Evolutionary conservation across 2,329 filamentous ascomycete species (phyloP), one percentile per base, ranked within the genome.

Genomic region (Trichoderma sp.): DNA sequence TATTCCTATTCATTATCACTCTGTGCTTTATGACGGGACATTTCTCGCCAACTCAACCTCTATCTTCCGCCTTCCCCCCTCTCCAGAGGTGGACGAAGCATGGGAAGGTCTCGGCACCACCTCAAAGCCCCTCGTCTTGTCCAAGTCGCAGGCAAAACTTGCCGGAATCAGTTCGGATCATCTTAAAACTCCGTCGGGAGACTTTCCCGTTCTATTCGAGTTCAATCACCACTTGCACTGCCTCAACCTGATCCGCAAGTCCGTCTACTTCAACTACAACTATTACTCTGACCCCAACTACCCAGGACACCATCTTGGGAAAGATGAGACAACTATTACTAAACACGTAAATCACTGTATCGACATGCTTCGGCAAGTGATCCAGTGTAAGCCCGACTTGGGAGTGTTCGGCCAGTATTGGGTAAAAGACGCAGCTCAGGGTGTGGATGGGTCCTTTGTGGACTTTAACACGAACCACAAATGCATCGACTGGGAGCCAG

Each of bases 211-310:
- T 25, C 42, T 54, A 12, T 65, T 65, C 22, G 61, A 65, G 61
- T 65, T 65, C 37, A 65, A 65, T 5, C 61, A 65, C 61, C 61
- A 65, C 19, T 10, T 65, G n/a, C 61, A 65, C 37, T 65, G 61
- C 37, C 61, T 65, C 61, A 65, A 65, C 19, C 10, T 65, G 61
- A 48, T 65, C 29, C 61, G 61, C 35, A 65, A 65, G 22, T 52
- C 61, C 35, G 12, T 65, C 17, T 65, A 45, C 9, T 65, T 57
- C 61, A 65, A 65, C 19, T 56, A 65, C 52, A 10, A 48, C 15
- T 65, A 65, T 15, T 65, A 65, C 52, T 65, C 61, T 17, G 39
- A 34, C 19, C 60, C 60, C 6, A 22, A 64, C 12, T 64, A 13
- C 5, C 50, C 61, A 8, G 61, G 35, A 8, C 61, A 25, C 13